Conservation (phyloP, 2,329 filamentous ascomycete species). For the Curvularia eragrostidis region DNA sequence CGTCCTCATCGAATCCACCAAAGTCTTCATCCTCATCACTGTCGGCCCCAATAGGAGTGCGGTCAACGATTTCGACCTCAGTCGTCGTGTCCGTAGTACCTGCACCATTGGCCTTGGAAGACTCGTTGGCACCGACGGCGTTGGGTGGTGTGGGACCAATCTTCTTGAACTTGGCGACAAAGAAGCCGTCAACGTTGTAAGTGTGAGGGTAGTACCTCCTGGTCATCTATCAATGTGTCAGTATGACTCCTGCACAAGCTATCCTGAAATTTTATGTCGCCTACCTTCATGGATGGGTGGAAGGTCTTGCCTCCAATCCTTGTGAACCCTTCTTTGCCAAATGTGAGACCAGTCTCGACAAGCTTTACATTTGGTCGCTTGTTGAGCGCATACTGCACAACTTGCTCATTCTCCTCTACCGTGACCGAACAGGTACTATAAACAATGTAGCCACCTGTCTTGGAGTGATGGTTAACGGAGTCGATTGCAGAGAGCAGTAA, state of each 20-base stretch:
- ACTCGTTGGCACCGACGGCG: conserved; percentile 50
- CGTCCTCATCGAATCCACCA: conserved; percentile 60
- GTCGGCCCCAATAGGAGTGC: conserved; percentile 67
- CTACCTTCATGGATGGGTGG: conserved; percentile 74
- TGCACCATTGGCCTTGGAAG: conserved; percentile 43
- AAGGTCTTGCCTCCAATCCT: conserved; percentile 92
- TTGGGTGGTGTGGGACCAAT: conserved; percentile 74
- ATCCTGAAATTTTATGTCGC: conserved; percentile 56
- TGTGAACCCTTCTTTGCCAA: conserved; percentile 92
- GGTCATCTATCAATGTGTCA: conserved; percentile 28
- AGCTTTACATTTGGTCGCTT: conserved; percentile 93
- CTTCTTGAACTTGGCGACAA: conserved; percentile 97
- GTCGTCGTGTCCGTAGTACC: conserved; percentile 52
- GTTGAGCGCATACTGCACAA: conserved; percentile 90
- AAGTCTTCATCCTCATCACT: conserved; percentile 52
- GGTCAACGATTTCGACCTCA: conserved; percentile 64
- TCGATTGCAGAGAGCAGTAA: conserved; percentile 92
- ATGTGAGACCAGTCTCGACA: conserved; percentile 87
- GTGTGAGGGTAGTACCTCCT: conserved; percentile 48
- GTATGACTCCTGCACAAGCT: neutral
- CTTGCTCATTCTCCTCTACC: conserved; percentile 90
- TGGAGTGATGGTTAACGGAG: conserved; percentile 87
- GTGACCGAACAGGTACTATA: conserved; percentile 97
- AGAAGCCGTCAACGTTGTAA: conserved; percentile 86
- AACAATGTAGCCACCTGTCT: conserved; percentile 92